phyloP scores from a whole-genome alignment of 164 flowering plant genomes.

The Annona squamosa region DNA sequence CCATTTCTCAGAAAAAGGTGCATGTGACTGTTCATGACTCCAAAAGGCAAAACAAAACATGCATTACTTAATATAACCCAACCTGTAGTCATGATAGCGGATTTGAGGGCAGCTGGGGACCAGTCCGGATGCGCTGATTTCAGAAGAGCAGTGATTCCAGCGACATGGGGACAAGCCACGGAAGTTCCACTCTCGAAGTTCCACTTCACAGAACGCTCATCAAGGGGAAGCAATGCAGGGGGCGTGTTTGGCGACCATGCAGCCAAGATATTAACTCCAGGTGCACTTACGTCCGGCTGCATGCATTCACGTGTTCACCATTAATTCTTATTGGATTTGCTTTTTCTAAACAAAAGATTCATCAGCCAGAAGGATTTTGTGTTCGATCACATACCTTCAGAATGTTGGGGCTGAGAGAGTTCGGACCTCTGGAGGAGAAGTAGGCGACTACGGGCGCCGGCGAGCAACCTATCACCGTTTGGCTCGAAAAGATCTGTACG shows the following conservation, averaged over 20 bases:
- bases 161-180: conserved; percentile 74
- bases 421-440: conserved; percentile 79
- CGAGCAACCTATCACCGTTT: conserved; percentile 29
- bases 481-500: conserved; percentile 34
- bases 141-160: conserved; percentile 59
- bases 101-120: conserved; percentile 67
- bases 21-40: too few relatives aligned
- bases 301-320: not conserved
- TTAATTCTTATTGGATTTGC: too few relatives aligned
- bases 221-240: conserved; percentile 29
- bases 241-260: conserved; percentile 60
- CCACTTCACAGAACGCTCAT: conserved; percentile 42
- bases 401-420: conserved; percentile 50
- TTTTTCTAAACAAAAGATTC: too few relatives aligned
- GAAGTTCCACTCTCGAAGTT: conserved; percentile 65
- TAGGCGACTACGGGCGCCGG: conserved; percentile 54
- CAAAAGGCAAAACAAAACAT: not conserved
- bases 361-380: not conserved
- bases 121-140: conserved; percentile 57
- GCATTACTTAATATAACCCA: not conserved
- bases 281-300: conserved; percentile 66
- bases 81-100: conserved; percentile 73
- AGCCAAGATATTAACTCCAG: conserved; percentile 58
- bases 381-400: conserved; percentile 42
- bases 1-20: too few relatives aligned